Percentiles rank a stretch among this genome's conserved stretches.
Conservation (phyloP, 2,329 filamentous ascomycete genomes). For the Alternaria triticina region DNA sequence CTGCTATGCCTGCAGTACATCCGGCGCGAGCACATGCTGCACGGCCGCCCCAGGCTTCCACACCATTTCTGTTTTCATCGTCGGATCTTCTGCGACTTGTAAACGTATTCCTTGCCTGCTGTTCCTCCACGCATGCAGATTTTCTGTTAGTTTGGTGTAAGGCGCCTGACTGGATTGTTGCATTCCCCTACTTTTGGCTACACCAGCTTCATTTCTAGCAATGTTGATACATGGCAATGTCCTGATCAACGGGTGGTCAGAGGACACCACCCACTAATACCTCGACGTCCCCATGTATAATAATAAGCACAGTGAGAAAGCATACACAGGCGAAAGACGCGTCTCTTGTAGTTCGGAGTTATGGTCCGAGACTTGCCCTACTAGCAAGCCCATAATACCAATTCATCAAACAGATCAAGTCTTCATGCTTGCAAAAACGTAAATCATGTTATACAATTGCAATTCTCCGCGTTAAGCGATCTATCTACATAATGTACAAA, state of each 20-base stretch:
- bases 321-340: background rate
- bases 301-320: background rate
- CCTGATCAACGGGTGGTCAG: conserved; percentile 1
- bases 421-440: background rate
- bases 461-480: background rate
- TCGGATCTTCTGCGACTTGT: background rate
- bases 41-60: background rate
- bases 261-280: conserved; percentile 13
- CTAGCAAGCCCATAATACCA: background rate
- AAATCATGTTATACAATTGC: conserved; percentile 5
- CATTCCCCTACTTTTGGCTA: no score
- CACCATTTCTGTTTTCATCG: background rate
- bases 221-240: background rate
- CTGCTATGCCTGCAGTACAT: background rate
- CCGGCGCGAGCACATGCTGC: background rate
- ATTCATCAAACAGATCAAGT: background rate
- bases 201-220: background rate
- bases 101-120: background rate
- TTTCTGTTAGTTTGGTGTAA: background rate
- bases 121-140: background rate
- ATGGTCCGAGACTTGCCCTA: background rate
- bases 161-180: background rate
- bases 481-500: conserved; percentile 14
- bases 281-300: conserved; percentile 10
- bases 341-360: background rate